Base-by-base conservation (phyloP, 2,329 filamentous ascomycete species). In the Shiraia bambusicola region DNA sequence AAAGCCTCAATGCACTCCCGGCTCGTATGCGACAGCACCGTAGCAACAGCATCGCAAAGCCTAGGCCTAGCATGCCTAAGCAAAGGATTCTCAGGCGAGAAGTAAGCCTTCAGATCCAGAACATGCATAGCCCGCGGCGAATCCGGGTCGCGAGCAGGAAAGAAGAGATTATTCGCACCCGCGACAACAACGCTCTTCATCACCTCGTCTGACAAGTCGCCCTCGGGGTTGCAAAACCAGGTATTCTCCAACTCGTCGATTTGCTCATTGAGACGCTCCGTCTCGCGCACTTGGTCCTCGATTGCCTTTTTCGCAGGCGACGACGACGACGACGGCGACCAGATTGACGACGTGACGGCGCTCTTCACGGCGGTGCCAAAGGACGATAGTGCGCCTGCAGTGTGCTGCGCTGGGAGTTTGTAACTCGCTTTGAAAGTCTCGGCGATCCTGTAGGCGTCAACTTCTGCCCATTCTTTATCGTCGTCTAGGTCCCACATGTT, bases 31-130 rank as follows among this genome's bases (percentile, higher is more conserved):
- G 38, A 50, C 2, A 58, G 42, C 0, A 55, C 24, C 0, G 55
- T 58, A 4, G 53, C 51, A 6, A 53, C 28, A 2, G 43, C 51
- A 29, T 50, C 47, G 30, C 49, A 40, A 3, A 58, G 49, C 11
- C 55, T 44, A 3, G 53, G 53, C 7, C 34, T 28, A 0, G 47
- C 42, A 8, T 41, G 25, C 13, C n/a, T 16, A 1, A 50, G 13
- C 2, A 54, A 4, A 0, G 12, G 3, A 28, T 49, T 31, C 1
- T 27, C 6, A 1, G 37, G 16, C 0, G 4, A 14, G 14, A 49
- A 45, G 25, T 52, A 54, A 1, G 19, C 25, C 0, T 28, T 33
- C 0, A 49, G 34, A 16, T 50, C 32, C 16, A 54, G 16, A 19
- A 50, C 28, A 27, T 52, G 39, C 49, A 52, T 52, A 25, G 8